phyloP scores from a whole-genome alignment of 768 basidiomycete genomes.

The Paxillus involutus region DNA sequence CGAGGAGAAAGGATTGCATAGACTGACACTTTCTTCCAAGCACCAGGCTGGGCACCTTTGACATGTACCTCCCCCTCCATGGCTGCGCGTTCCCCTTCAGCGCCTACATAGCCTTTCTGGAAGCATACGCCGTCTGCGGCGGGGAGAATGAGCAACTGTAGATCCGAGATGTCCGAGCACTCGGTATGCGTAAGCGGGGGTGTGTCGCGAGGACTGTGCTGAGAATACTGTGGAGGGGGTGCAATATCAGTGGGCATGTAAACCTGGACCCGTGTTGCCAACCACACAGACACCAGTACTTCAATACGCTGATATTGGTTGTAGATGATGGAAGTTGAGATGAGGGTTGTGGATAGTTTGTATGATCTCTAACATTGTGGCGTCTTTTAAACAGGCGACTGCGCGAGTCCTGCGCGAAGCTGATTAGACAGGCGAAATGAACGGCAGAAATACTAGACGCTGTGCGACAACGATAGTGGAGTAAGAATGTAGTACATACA shows the following conservation, averaged over 20 bases:
- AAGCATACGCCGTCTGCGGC: conserved; percentile 70
- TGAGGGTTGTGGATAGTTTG: too few species aligned
- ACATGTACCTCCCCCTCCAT: conserved; percentile 88
- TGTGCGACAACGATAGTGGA: not conserved
- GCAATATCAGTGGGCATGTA: conserved; percentile 39
- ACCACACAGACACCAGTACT: not conserved
- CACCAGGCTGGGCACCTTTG: conserved; percentile 60
- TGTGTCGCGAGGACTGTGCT: conserved; percentile 36
- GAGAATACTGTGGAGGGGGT: conserved; percentile 65
- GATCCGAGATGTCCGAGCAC: conserved; percentile 26
- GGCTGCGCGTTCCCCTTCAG: conserved; percentile 77
- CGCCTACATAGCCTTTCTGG: conserved; percentile 84
- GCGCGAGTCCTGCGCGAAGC: too few species aligned
- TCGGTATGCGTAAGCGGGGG: conserved; percentile 16
- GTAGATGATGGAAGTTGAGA: conserved; percentile 1
- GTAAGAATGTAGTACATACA: conserved; percentile 3
- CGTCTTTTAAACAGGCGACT: too few species aligned
- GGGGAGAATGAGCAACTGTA: conserved; percentile 77
- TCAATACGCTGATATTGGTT: not conserved
- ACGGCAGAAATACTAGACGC: not conserved
- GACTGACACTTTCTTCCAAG: conserved; percentile 73
- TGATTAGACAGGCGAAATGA: too few species aligned
- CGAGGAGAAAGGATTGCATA: conserved; percentile 8
- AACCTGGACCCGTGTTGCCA: not conserved
- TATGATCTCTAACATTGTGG: too few species aligned